Evolutionary conservation across 179 eudicot species (phyloP).

Genomic region (Vitellaria paradoxa): DNA sequence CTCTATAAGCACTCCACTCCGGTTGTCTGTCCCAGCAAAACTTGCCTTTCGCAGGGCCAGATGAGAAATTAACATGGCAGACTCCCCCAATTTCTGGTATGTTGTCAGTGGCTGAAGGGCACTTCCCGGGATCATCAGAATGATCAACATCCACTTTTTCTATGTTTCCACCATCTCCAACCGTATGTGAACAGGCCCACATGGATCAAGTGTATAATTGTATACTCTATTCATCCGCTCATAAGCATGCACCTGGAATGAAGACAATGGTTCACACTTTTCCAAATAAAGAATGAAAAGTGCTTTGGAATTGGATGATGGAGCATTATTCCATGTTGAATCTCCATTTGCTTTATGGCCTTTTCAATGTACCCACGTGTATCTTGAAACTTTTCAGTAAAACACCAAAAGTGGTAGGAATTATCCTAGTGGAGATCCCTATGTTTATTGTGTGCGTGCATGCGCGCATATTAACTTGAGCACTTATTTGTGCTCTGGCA

Average conservation of each 20-base stretch:
- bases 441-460: background rate
- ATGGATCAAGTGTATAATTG: constrained; percentile 66
- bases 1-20: constrained; percentile 93
- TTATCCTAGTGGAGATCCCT: background rate
- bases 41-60: constrained; percentile 79
- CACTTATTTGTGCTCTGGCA: background rate
- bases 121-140: constrained; percentile 84
- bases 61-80: constrained; percentile 71
- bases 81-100: constrained; percentile 74
- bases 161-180: constrained; percentile 94
- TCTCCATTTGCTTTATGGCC: background rate
- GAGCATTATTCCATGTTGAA: background rate
- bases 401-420: background rate
- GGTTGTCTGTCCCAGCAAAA: constrained; percentile 94
- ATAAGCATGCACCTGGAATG: constrained; percentile 82
- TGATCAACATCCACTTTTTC: constrained; percentile 76
- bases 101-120: constrained; percentile 68
- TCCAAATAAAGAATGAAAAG: background rate
- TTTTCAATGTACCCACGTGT: no score
- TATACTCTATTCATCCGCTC: constrained; percentile 90
- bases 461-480: background rate
- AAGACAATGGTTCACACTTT: background rate
- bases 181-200: constrained; percentile 85
- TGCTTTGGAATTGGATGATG: background rate
- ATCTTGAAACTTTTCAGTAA: background rate